phyloP scores from a whole-genome alignment of 345 rosid genomes.

The Euphorbia tirucalli region DNA sequence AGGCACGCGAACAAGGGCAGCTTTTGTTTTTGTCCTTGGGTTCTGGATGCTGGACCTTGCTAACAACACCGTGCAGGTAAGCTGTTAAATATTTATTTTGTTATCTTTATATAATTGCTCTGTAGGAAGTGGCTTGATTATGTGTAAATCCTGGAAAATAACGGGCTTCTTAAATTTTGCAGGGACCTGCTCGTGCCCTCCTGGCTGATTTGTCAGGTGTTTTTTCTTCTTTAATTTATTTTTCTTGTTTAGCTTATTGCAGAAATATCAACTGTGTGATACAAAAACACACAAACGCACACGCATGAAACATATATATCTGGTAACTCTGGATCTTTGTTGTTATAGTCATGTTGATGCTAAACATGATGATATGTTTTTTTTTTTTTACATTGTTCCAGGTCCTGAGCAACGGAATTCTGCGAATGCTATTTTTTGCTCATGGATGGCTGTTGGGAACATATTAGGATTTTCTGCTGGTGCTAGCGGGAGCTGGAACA shows the following conservation, averaged over 20 bases:
- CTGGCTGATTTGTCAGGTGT: slow-evolving; percentile 87
- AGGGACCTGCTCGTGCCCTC: slow-evolving; percentile 99
- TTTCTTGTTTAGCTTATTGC: not conserved
- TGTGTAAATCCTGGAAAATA: slow-evolving; percentile 9
- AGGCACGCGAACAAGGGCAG: slow-evolving; percentile 85
- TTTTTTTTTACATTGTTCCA: slow-evolving; percentile 24
- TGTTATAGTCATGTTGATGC: not conserved
- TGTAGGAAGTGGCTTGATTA: not conserved
- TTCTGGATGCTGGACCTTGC: slow-evolving; percentile 99
- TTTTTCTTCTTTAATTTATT: slow-evolving; percentile 6
- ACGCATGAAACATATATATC: no score
- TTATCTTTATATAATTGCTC: not conserved
- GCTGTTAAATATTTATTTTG: slow-evolving; percentile 5
- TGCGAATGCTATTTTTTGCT: slow-evolving; percentile 90
- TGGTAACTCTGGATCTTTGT: not conserved
- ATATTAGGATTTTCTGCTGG: slow-evolving; percentile 97
- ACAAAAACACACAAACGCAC: not conserved
- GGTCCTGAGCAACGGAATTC: slow-evolving; percentile 94
- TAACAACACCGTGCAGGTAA: slow-evolving; percentile 92
- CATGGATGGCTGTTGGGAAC: slow-evolving; percentile 98
- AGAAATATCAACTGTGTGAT: not conserved
- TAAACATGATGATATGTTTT: slow-evolving; percentile 17
- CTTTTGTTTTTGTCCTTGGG: slow-evolving; percentile 79
- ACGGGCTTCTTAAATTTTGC: slow-evolving; percentile 20
- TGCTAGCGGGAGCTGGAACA: slow-evolving; percentile 90